phyloP scores from a whole-genome alignment of 208 protist genomes.

The Zelonia costaricensis region DNA sequence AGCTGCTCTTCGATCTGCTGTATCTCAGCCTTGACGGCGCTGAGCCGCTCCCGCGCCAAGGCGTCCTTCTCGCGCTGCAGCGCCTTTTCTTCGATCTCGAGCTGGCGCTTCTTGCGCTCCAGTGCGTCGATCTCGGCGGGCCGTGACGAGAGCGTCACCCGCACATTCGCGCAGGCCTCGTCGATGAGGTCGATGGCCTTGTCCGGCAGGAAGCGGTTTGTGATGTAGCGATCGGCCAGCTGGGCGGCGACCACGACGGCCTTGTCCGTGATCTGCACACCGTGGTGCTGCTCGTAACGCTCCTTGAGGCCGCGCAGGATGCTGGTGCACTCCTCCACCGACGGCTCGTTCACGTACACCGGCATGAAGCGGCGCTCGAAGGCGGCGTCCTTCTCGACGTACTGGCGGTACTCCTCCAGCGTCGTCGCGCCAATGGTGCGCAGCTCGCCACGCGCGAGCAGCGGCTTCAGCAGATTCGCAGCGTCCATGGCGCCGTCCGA shows the following conservation, averaged over 20 bases:
- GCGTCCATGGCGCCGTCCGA: slow-evolving; percentile 96
- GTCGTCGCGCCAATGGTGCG: slow-evolving; percentile 98
- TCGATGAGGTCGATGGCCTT: slow-evolving; percentile 99
- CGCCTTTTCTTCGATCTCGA: slow-evolving; percentile 93
- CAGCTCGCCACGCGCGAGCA: slow-evolving; percentile 97
- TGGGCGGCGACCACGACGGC: slow-evolving; percentile 92
- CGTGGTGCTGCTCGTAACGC: slow-evolving; percentile 94
- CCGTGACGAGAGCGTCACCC: slow-evolving; percentile 94
- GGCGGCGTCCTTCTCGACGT: slow-evolving; percentile 98
- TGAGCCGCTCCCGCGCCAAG: slow-evolving; percentile 62
- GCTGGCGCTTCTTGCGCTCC: slow-evolving; percentile 79
- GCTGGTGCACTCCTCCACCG: slow-evolving; percentile 97
- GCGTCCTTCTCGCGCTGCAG: slow-evolving; percentile 93
- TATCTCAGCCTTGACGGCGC: slow-evolving; percentile 74
- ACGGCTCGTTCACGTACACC: slow-evolving; percentile 96
- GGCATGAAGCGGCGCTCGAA: slow-evolving; percentile 99
- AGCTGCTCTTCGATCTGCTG: slow-evolving; percentile 78
- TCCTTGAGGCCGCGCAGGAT: slow-evolving; percentile 97
- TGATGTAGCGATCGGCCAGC: slow-evolving; percentile 96
- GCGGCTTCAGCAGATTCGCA: slow-evolving; percentile 99
- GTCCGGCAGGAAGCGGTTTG: slow-evolving; percentile 98
- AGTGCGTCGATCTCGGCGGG: slow-evolving; percentile 95
- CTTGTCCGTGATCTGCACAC: slow-evolving; percentile 90
- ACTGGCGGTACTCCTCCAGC: slow-evolving; percentile 97
- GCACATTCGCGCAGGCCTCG: slow-evolving; percentile 94